Percentiles rank a stretch among this genome's conserved stretches.
Evolutionary conservation across 2,329 filamentous ascomycete genomes (phyloP).

Genomic region (Setomelanomma holmii): DNA sequence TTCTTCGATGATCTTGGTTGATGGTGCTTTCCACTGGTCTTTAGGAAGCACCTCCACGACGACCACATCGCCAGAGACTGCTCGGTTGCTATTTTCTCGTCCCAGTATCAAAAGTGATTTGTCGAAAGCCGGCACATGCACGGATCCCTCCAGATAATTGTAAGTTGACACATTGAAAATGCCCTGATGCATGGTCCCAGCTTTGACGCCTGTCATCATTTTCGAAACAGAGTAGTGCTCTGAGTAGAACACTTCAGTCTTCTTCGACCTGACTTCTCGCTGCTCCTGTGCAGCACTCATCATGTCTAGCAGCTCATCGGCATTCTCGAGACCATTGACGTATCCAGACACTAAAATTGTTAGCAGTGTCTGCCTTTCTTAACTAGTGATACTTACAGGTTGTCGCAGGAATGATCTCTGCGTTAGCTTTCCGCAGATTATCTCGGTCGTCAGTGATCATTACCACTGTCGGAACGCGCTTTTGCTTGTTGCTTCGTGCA

Average conservation of each 20-base stretch:
- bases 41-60: constrained; percentile 92
- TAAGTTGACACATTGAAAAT: constrained; percentile 96
- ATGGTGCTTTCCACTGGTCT: constrained; percentile 96
- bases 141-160: constrained; percentile 94
- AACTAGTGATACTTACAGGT: constrained; percentile 51
- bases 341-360: constrained; percentile 66
- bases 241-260: constrained; percentile 78
- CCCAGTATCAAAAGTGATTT: constrained; percentile 88
- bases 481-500: constrained; percentile 57
- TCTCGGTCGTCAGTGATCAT: constrained; percentile 95
- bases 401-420: constrained; percentile 73
- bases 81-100: constrained; percentile 93
- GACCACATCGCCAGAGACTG: constrained; percentile 89
- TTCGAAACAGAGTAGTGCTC: constrained; percentile 90
- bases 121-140: constrained; percentile 88
- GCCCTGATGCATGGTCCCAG: constrained; percentile 88
- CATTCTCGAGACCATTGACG: constrained; percentile 82
- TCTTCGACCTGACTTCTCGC: constrained; percentile 68
- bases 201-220: constrained; percentile 92
- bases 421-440: constrained; percentile 81
- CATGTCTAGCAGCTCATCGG: constrained; percentile 89
- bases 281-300: constrained; percentile 80
- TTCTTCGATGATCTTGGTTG: constrained; percentile 94
- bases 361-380: constrained; percentile 6
- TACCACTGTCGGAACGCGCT: constrained; percentile 75